Base-by-base conservation (phyloP, 257 asterid species). In the Osmanthus fragrans region DNA sequence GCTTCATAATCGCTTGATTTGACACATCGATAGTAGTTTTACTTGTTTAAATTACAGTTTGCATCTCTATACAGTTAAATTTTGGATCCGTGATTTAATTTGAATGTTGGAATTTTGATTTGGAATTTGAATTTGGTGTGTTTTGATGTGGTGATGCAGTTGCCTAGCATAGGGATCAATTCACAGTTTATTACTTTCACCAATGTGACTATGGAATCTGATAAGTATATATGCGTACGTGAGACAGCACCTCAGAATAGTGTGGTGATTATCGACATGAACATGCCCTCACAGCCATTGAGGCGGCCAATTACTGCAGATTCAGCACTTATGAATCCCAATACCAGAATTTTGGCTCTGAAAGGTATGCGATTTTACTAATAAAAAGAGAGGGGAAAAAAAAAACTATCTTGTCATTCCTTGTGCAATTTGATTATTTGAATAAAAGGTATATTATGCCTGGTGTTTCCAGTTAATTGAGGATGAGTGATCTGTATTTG, bases 131-230 rank as follows among this genome's bases (percentile, higher is more conserved):
- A 23, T 60, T 74, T 71, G 47, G 47, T 27, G 71, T 80, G 87
- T 72, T 80, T 56, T 75, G 84, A 39, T 84, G 79, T 76, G 70
- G 71, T 72, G 78, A 71, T 72, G 90, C 89, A 89, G 94, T 75
- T 89, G 85, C 75, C 88, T 56, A 89, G 90, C 82, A 76, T 87
- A 76, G 94, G 94, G 80, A 87, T 89, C 89, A 88, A 86, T 73
- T 85, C 83, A 7, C 94, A 87, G 82, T 89, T 89, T 75, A 87
- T 89, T 76, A 89, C 94, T 7, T 89, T 87, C 58, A 89, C 94
- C 2, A 89, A 89, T 40, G 94, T 89, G 58, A 89, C 94, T 13
- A 89, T 89, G 94, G 94, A 89, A 83, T 89, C 94, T 29, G 90
- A 89, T 47, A 89, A 87, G 84, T 89, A 84, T 80, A 89, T 87